These are phyloP conservation scores for Zopfochytrium polystomum DNA, from an alignment of 371 early-diverging fungal genomes.

Conservation along the genomic window DNA sequence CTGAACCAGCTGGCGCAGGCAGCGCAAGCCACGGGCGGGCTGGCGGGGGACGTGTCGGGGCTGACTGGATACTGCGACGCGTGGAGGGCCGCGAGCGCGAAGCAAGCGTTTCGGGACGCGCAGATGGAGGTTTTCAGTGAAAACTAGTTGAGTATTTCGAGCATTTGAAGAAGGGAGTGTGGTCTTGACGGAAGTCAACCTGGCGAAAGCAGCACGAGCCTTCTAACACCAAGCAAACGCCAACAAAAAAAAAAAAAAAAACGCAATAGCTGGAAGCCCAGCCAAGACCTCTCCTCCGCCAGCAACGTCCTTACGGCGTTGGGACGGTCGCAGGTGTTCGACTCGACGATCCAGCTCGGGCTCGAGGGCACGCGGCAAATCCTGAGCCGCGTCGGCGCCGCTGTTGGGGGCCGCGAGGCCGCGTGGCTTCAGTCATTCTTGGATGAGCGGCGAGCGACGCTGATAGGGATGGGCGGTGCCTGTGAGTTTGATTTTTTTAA, in stretches of 20 bases:
- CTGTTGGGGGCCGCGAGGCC: not conserved
- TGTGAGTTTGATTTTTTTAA: not conserved
- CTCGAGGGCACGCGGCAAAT: slow-evolving; percentile 13
- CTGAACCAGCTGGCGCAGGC: not conserved
- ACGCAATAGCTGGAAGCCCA: slow-evolving; percentile 19
- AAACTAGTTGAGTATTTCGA: slow-evolving; percentile 9
- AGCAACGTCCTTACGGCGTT: not conserved
- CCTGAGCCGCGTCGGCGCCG: not conserved
- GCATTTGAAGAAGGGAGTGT: too few relatives aligned
- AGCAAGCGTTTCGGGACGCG: slow-evolving; percentile 10
- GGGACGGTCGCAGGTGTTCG: slow-evolving; percentile 21
- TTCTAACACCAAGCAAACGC: not conserved
- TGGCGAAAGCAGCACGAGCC: too few relatives aligned
- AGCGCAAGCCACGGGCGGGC: not conserved
- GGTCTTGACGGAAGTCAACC: too few relatives aligned
- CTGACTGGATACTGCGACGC: slow-evolving; percentile 26
- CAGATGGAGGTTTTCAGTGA: slow-evolving; percentile 11
- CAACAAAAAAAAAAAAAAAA: not conserved
- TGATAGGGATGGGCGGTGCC: slow-evolving; percentile 18
- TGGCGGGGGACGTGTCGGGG: slow-evolving; percentile 5
- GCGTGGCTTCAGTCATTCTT: slow-evolving; percentile 21
- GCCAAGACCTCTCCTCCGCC: slow-evolving; percentile 7
- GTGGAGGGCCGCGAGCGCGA: slow-evolving; percentile 13
- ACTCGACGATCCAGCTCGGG: slow-evolving; percentile 25
- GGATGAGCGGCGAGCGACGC: slow-evolving; percentile 3